These are phyloP conservation scores for Drechslera avenae DNA, from an alignment of 2,329 filamentous ascomycete species.

Conservation along the genomic window DNA sequence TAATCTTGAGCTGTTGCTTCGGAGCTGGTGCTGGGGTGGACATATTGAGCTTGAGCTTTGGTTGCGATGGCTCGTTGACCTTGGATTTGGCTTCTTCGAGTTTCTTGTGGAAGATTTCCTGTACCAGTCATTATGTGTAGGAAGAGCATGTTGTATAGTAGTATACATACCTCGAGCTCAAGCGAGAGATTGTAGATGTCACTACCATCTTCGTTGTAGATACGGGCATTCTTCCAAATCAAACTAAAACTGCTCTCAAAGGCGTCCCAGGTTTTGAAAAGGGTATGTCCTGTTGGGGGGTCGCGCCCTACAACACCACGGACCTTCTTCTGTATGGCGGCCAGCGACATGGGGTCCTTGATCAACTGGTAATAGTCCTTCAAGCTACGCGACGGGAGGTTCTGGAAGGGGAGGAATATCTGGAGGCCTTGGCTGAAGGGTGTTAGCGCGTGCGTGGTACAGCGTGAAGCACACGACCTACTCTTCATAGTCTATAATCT, in stretches of 20 bases:
- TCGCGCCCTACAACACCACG: constrained; percentile 73
- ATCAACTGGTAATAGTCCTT: constrained; percentile 90
- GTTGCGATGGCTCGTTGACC: constrained; percentile 73
- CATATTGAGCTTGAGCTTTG: constrained; percentile 82
- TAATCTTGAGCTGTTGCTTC: constrained; percentile 66
- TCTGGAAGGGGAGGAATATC: constrained; percentile 75
- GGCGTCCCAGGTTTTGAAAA: constrained; percentile 80
- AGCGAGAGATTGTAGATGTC: constrained; percentile 78
- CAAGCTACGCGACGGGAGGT: constrained; percentile 73
- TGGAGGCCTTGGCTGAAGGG: constrained; percentile 61
- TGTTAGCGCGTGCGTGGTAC: constrained; percentile 9
- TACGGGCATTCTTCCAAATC: constrained; percentile 86
- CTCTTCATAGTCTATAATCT: constrained; percentile 68
- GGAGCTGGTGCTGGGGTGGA: constrained; percentile 43
- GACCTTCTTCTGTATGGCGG: constrained; percentile 76
- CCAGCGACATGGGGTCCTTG: constrained; percentile 77
- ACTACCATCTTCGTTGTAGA: constrained; percentile 91
- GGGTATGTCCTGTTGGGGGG: constrained; percentile 63
- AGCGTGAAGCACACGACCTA: constrained; percentile 13
- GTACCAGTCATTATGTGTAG: constrained; percentile 21
- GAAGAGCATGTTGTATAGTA: neutral
- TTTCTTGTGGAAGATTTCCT: constrained; percentile 72
- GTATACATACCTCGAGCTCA: constrained; percentile 71
- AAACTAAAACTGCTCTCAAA: constrained; percentile 80
- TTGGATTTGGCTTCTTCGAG: constrained; percentile 73